A percentile compares a stretch with the other conserved stretches of the same genome.
Conservation (phyloP, 768 basidiomycete genomes). For the Postia placenta region DNA sequence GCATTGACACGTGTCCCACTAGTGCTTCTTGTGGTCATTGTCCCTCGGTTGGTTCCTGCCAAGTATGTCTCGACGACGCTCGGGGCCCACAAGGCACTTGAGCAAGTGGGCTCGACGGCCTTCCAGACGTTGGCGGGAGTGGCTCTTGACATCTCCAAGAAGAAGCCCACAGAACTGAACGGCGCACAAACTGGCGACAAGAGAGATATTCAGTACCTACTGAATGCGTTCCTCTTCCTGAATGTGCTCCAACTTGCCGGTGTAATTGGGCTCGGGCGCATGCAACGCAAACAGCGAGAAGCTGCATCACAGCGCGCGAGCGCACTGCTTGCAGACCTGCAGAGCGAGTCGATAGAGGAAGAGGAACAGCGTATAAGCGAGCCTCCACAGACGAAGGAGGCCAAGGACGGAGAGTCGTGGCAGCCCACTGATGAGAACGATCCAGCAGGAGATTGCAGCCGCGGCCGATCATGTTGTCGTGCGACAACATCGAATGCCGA, state of each 20-base stretch:
- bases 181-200: constrained; percentile 15
- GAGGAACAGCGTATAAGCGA: constrained; percentile 11
- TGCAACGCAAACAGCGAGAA: constrained; percentile 38
- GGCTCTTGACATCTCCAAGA: constrained; percentile 44
- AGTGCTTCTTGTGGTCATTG: constrained; percentile 73
- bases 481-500: constrained; percentile 13
- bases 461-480: constrained; percentile 7
- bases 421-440: constrained; percentile 8
- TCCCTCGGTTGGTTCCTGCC: constrained; percentile 61
- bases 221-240: constrained; percentile 49
- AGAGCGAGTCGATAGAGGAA: constrained; percentile 5
- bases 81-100: constrained; percentile 73
- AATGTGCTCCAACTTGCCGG: constrained; percentile 51
- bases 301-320: constrained; percentile 14
- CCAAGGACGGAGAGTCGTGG: constrained; percentile 9
- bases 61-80: constrained; percentile 77
- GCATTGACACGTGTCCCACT: constrained; percentile 2
- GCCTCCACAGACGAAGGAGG: constrained; percentile 6
- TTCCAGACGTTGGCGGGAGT: constrained; percentile 72
- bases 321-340: constrained; percentile 9
- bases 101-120: constrained; percentile 68
- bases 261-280: constrained; percentile 42
- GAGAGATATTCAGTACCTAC: constrained; percentile 38
- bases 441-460: constrained; percentile 5
- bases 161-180: constrained; percentile 13